Evolutionary conservation across 495 filamentous ascomycete species (phyloP), one percentile per base, ranked within the genome.

Genomic region (Penicillium diatomitis): DNA sequence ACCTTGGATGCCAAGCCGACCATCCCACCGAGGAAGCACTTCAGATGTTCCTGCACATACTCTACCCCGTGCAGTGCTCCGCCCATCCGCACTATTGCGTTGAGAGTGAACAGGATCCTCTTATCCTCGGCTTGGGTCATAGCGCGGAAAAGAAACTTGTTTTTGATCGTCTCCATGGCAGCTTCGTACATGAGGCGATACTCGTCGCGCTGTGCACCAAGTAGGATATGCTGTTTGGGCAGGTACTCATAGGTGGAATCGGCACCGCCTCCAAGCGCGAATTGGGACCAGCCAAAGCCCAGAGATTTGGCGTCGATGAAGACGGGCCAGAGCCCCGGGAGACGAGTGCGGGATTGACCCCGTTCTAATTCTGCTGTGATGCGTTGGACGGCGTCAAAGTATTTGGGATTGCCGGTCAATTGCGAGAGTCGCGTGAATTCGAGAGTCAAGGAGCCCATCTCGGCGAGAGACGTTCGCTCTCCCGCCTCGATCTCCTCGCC

Each of bases 201-300:
- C 62, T 94, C 87, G 11, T 83, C 75, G 28, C 79, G 84, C 42
- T 81, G 72, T 2, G 84, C 92, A 44, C 90, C 91, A 6, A 97
- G 76, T 9, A 99, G 76, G 40, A 81, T 73, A 54, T 82, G 66
- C 53, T 77, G 67, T 61, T 98, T 99, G n/a, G 95, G 86, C 39
- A 99, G 80, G 65, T 99, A 99, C 62, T 99, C 92, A 62, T 97
- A 97, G 0, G 87, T 78, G 4, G 88, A 95, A 63, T 99, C 92
- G 40, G 90, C 86, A 72, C 84, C 85, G 44, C 86, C 90, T 30
- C 92, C 92, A 48, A 96, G 81, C 0, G 81, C 85, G 56, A 83
- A 97, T 36, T 72, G 68, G n/a, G 67, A 63, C 31, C 66, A 57
- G 9, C 58, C 62, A 44, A 82, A 80, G 28, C 60, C 58, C 32